These are phyloP conservation scores for Plasmodium falciparum DNA, from an alignment of 169 alveolate genomes.

Conservation along the genomic window DNA sequence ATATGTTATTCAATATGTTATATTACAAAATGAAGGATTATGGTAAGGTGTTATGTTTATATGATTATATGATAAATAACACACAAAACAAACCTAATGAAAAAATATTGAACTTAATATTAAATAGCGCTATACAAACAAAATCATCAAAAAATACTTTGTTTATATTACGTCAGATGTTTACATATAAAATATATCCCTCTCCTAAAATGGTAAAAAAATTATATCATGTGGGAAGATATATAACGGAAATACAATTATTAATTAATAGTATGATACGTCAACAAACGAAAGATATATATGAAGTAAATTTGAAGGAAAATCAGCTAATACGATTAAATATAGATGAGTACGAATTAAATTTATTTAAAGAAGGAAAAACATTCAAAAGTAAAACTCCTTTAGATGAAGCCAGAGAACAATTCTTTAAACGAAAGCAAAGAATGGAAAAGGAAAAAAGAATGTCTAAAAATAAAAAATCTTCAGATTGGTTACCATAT, in stretches of 20 bases:
- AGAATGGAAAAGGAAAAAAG: slow-evolving; percentile 40
- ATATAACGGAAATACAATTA: slow-evolving; percentile 85
- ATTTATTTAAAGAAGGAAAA: slow-evolving; percentile 62
- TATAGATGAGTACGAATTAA: slow-evolving; percentile 83
- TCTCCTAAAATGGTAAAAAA: slow-evolving; percentile 83
- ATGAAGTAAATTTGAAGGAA: slow-evolving; percentile 77
- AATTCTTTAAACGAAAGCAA: slow-evolving; percentile 69
- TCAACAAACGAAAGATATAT: slow-evolving; percentile 82
- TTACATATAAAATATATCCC: slow-evolving; percentile 83
- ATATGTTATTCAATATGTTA: slow-evolving; percentile 59
- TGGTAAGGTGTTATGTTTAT: slow-evolving; percentile 65
- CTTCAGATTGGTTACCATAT: slow-evolving; percentile 81
- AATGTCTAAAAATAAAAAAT: slow-evolving; percentile 57
- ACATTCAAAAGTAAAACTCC: slow-evolving; percentile 44
- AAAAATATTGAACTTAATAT: slow-evolving; percentile 24
- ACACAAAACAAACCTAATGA: slow-evolving; percentile 34
- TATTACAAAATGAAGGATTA: slow-evolving; percentile 73
- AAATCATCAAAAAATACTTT: slow-evolving; percentile 81
- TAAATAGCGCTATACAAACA: slow-evolving; percentile 53
- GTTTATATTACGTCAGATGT: slow-evolving; percentile 84
- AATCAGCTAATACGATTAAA: slow-evolving; percentile 80
- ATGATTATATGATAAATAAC: slow-evolving; percentile 31
- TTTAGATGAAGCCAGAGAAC: slow-evolving; percentile 69
- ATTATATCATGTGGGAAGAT: slow-evolving; percentile 86
- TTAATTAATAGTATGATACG: slow-evolving; percentile 77